Conservation (phyloP, 306 rosid species). For the Quercus variabilis region DNA sequence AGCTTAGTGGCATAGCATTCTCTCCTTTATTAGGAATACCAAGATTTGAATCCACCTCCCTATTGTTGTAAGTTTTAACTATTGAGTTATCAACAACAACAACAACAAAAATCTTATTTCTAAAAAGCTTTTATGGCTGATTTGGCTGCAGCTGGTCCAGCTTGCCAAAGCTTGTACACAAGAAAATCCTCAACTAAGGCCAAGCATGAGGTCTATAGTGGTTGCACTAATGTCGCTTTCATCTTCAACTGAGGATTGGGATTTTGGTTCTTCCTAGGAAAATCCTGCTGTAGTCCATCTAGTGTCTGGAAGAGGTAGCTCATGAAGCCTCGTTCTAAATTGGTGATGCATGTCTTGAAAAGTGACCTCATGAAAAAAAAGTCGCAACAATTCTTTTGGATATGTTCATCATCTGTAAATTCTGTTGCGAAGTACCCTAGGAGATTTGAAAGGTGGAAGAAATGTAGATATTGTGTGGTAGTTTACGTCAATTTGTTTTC, state of each 20-base stretch:
- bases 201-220: slow-evolving; percentile 80
- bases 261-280: slow-evolving; percentile 55
- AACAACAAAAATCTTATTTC: not conserved
- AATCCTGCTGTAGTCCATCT: slow-evolving; percentile 44
- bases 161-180: slow-evolving; percentile 75
- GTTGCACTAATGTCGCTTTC: slow-evolving; percentile 67
- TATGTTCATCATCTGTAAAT: not conserved
- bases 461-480: no score
- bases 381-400: not conserved
- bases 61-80: no score
- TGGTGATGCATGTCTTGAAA: not conserved
- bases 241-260: slow-evolving; percentile 66
- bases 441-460: not conserved
- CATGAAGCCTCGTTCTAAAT: not conserved
- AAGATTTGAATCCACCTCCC: no score
- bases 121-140: not conserved
- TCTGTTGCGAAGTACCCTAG: not conserved
- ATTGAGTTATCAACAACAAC: no score
- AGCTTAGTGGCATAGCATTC: no score
- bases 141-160: slow-evolving; percentile 53
- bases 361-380: slow-evolving; percentile 2
- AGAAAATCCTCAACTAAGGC: slow-evolving; percentile 71
- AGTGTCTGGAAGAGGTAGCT: slow-evolving; percentile 46
- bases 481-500: not conserved
- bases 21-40: no score